Percentiles rank a stretch among this genome's conserved stretches.
Evolutionary conservation across 805 yeast genomes (phyloP).

Genomic region (Ogataea populi-albae): DNA sequence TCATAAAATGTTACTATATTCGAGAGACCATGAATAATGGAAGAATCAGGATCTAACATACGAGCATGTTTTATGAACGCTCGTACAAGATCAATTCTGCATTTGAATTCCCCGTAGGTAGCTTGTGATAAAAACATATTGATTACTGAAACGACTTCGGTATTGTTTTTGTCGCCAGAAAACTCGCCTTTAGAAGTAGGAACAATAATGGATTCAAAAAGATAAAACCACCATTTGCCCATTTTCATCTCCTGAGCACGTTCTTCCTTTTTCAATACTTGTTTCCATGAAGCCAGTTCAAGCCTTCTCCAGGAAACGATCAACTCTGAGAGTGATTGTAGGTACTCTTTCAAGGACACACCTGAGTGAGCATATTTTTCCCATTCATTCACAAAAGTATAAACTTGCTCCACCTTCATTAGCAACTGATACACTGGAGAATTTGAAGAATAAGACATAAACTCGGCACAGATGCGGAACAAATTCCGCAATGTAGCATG

Average conservation of each 20-base stretch:
- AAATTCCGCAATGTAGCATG: conserved; percentile 83
- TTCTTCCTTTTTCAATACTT: conserved; percentile 67
- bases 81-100: conserved; percentile 56
- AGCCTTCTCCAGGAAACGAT: conserved; percentile 89
- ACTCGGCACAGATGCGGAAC: conserved; percentile 60
- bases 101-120: conserved; percentile 67
- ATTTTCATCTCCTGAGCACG: conserved; percentile 41
- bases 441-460: conserved; percentile 55
- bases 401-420: conserved; percentile 82
- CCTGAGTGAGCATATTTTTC: conserved; percentile 83
- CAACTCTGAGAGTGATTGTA: conserved; percentile 57
- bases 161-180: conserved; percentile 32
- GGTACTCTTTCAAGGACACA: conserved; percentile 57
- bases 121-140: conserved; percentile 75
- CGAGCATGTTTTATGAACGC: conserved; percentile 62
- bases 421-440: conserved; percentile 77
- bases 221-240: conserved; percentile 89
- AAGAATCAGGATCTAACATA: conserved; percentile 26
- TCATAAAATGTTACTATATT: conserved; percentile 63
- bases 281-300: conserved; percentile 84
- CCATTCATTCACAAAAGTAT: conserved; percentile 85
- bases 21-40: conserved; percentile 40
- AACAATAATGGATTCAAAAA: conserved; percentile 75
- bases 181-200: conserved; percentile 43
- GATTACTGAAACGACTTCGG: conserved; percentile 53